Conservation (phyloP, 2,329 filamentous ascomycete genomes). For the Chrysoporthe austroafricana region DNA sequence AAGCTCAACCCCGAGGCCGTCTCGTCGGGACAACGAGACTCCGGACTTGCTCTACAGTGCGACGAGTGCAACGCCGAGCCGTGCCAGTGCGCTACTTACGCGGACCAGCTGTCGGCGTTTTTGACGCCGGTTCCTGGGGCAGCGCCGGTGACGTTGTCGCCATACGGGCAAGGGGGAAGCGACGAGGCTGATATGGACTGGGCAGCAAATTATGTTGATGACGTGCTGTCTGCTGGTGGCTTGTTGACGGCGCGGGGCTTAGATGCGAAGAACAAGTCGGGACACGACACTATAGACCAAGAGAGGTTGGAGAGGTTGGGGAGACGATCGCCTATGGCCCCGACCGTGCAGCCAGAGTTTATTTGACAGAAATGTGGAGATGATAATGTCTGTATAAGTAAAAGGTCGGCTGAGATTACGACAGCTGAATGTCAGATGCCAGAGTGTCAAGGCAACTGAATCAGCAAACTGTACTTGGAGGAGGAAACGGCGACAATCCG, state of each 20-base stretch:
- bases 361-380: background rate
- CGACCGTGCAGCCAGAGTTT: background rate
- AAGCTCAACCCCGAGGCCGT: constrained; percentile 12
- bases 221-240: background rate
- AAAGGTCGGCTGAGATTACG: background rate
- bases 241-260: background rate
- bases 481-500: no score
- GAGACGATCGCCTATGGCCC: background rate
- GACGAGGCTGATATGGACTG: constrained; percentile 22
- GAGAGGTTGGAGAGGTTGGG: background rate
- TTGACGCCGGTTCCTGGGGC: constrained; percentile 21
- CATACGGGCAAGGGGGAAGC: background rate
- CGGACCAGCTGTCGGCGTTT: constrained; percentile 27
- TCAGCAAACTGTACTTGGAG: background rate
- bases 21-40: constrained; percentile 23
- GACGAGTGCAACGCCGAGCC: constrained; percentile 23
- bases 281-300: background rate
- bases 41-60: constrained; percentile 25
- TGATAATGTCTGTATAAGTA: background rate
- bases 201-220: constrained; percentile 15
- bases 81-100: constrained; percentile 25
- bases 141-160: background rate
- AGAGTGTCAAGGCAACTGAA: background rate
- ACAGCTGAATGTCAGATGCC: background rate
- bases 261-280: constrained; percentile 13